These are phyloP conservation scores for Chionographis japonica DNA, from an alignment of 106 monocot species.

Conservation along the genomic window DNA sequence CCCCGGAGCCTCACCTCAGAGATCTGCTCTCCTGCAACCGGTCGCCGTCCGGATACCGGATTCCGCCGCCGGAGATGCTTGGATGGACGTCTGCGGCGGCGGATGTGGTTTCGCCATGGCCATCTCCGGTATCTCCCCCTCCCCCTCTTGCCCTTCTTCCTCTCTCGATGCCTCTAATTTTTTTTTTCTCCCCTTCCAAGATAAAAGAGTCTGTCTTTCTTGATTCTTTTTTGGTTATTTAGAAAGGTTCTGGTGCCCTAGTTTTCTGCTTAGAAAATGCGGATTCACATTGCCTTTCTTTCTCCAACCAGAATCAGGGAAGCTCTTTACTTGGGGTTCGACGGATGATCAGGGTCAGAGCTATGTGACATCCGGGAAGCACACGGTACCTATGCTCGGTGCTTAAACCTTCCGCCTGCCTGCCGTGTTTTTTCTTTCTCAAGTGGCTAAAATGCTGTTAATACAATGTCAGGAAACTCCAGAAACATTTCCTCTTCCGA, in stretches of 20 bases:
- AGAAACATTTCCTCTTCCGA: constrained; percentile 80
- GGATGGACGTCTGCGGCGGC: constrained; percentile 85
- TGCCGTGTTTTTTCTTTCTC: neutral
- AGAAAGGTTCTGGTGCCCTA: neutral
- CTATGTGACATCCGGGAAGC: constrained; percentile 88
- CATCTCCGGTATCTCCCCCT: constrained; percentile 42
- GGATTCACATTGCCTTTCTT: neutral
- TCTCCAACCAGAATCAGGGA: constrained; percentile 67
- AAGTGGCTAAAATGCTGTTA: neutral
- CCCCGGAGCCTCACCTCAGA: constrained; percentile 74
- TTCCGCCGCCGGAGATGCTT: constrained; percentile 40
- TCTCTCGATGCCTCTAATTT: neutral
- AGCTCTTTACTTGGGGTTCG: constrained; percentile 95
- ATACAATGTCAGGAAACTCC: constrained; percentile 62
- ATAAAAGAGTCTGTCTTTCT: neutral
- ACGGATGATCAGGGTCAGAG: constrained; percentile 95
- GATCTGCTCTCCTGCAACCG: constrained; percentile 69
- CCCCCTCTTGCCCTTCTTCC: neutral
- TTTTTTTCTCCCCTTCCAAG: neutral
- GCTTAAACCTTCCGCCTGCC: neutral
- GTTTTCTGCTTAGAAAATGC: neutral
- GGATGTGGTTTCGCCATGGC: constrained; percentile 99
- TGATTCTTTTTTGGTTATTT: constrained; percentile 2
- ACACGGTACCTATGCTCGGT: constrained; percentile 52
- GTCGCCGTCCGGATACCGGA: constrained; percentile 47